These are phyloP conservation scores for Abrus precatorius DNA, from an alignment of 306 rosid genomes.

Conservation along the genomic window DNA sequence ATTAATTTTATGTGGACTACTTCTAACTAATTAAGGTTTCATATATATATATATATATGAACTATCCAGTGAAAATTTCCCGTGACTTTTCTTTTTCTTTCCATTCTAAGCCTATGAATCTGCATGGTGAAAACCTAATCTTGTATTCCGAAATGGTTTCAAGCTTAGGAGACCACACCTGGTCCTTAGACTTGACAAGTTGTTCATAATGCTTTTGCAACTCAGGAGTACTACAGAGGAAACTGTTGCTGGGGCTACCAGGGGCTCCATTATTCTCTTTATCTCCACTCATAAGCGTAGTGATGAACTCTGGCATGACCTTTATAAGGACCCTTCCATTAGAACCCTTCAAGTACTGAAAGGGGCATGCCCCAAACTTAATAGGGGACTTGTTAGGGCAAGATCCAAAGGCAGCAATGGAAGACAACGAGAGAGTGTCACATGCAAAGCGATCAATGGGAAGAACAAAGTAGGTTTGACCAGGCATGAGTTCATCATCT, in stretches of 20 bases:
- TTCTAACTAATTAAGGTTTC: background rate
- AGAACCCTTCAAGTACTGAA: constrained; percentile 66
- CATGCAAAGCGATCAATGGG: constrained; percentile 72
- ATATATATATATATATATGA: background rate
- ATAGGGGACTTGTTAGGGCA: constrained; percentile 55
- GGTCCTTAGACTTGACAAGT: constrained; percentile 81
- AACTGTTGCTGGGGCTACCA: constrained; percentile 38
- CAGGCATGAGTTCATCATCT: constrained; percentile 66
- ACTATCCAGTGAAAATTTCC: constrained; percentile 11
- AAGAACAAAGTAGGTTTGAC: constrained; percentile 91
- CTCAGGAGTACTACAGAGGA: constrained; percentile 90
- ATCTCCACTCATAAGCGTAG: constrained; percentile 50
- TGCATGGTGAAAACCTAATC: constrained; percentile 81
- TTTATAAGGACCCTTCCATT: constrained; percentile 76
- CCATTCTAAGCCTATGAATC: constrained; percentile 69
- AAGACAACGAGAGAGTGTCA: constrained; percentile 62
- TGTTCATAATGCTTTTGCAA: constrained; percentile 86
- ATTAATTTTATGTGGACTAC: background rate
- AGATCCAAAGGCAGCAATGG: constrained; percentile 58
- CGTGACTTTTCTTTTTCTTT: constrained; percentile 63
- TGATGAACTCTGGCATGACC: constrained; percentile 84
- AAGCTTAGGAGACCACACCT: constrained; percentile 91
- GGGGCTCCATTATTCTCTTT: constrained; percentile 11
- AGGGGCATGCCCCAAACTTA: constrained; percentile 74
- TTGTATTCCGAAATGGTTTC: constrained; percentile 85